Evolutionary conservation across 2,329 filamentous ascomycete species (phyloP).

Genomic region (Aureobasidium sp.): DNA sequence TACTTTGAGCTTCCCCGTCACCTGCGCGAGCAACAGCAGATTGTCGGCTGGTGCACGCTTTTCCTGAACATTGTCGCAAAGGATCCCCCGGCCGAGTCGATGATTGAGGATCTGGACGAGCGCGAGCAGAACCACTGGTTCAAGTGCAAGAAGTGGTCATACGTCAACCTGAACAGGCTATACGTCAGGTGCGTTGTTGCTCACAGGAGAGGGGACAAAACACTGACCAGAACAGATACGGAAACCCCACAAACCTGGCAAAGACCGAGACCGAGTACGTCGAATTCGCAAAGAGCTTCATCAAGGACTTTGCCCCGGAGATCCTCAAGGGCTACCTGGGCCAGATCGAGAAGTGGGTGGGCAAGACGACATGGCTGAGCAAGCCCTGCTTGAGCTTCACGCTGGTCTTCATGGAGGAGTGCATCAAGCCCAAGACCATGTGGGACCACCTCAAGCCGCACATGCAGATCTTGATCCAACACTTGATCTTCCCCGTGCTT

Average conservation of each 20-base stretch:
- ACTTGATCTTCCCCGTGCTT: constrained; percentile 90
- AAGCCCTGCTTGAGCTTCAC: constrained; percentile 89
- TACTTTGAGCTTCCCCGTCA: constrained; percentile 79
- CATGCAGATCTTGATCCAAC: constrained; percentile 83
- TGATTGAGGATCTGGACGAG: constrained; percentile 72
- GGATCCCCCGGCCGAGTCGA: constrained; percentile 65
- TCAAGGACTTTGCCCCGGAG: constrained; percentile 83
- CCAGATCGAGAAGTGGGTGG: constrained; percentile 96
- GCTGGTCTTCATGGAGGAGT: constrained; percentile 91
- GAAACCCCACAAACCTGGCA: constrained; percentile 69
- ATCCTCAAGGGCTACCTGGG: constrained; percentile 90
- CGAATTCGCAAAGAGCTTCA: constrained; percentile 83
- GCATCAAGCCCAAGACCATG: constrained; percentile 93
- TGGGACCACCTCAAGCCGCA: constrained; percentile 92
- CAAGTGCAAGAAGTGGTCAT: constrained; percentile 99
- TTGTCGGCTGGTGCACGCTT: constrained; percentile 91
- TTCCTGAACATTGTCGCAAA: constrained; percentile 89
- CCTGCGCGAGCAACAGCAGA: constrained; percentile 69
- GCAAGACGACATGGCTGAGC: constrained; percentile 89
- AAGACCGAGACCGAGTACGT: constrained; percentile 70
- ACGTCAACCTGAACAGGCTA: constrained; percentile 91
- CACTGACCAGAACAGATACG: constrained; percentile 49
- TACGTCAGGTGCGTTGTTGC: constrained; percentile 51
- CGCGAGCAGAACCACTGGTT: constrained; percentile 96
- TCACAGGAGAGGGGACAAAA: not conserved